Conservation (phyloP, 805 yeast species). For the Candida caryicola region DNA sequence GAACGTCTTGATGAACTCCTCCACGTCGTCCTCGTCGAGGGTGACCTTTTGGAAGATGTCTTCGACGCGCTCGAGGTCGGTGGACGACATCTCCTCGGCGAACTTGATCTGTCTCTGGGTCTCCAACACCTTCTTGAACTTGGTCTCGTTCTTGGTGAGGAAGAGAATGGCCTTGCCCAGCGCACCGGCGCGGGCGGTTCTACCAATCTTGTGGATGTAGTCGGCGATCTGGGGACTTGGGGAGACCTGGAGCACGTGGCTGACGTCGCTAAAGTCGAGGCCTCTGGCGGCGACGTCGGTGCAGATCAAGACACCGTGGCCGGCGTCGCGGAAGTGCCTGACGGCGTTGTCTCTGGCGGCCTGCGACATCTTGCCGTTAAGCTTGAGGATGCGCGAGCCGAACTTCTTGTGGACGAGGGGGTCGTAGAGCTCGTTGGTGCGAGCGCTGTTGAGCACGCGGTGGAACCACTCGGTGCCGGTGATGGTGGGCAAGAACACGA, state of each 20-base stretch:
- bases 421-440: slow-evolving; percentile 14
- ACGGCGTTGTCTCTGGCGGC: slow-evolving; percentile 61
- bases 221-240: slow-evolving; percentile 72
- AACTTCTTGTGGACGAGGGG: slow-evolving; percentile 16
- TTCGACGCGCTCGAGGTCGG: slow-evolving; percentile 33
- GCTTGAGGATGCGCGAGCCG: slow-evolving; percentile 24
- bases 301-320: slow-evolving; percentile 64
- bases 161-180: slow-evolving; percentile 69
- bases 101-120: slow-evolving; percentile 55
- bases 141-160: slow-evolving; percentile 53
- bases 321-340: slow-evolving; percentile 46
- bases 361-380: slow-evolving; percentile 79
- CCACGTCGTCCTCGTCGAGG: slow-evolving; percentile 19
- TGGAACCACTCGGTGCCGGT: slow-evolving; percentile 60
- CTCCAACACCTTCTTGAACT: slow-evolving; percentile 50
- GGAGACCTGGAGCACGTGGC: slow-evolving; percentile 82
- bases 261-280: slow-evolving; percentile 86
- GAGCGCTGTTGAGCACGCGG: slow-evolving; percentile 30
- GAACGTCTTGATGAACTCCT: slow-evolving; percentile 23
- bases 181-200: slow-evolving; percentile 92
- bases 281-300: slow-evolving; percentile 97
- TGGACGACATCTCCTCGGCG: slow-evolving; percentile 39
- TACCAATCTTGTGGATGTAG: slow-evolving; percentile 89
- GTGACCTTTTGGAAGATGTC: slow-evolving; percentile 16
- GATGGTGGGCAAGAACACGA: slow-evolving; percentile 80